Evolutionary conservation across 1,139 yeast species (phyloP).

Genomic region (Debaryomycetaceae sp.): DNA sequence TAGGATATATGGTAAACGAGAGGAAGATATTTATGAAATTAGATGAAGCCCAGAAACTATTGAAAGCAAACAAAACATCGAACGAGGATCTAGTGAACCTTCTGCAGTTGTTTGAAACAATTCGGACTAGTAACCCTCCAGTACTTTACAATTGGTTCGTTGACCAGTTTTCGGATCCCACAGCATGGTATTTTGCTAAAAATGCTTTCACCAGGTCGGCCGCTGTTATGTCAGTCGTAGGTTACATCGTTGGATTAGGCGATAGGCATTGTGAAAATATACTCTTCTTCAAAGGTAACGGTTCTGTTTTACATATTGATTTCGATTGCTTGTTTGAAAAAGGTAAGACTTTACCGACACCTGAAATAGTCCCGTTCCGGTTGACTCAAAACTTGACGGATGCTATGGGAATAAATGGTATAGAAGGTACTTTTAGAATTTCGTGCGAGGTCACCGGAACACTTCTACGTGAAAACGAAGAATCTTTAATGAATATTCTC

Average conservation of each 20-base stretch:
- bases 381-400: slow-evolving; percentile 84
- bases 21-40: slow-evolving; percentile 30
- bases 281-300: slow-evolving; percentile 66
- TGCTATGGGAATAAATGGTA: slow-evolving; percentile 87
- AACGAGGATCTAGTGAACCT: slow-evolving; percentile 17
- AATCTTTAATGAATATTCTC: slow-evolving; percentile 83
- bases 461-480: slow-evolving; percentile 74
- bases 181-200: slow-evolving; percentile 80
- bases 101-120: slow-evolving; percentile 25
- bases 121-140: slow-evolving; percentile 55
- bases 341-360: slow-evolving; percentile 66
- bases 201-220: slow-evolving; percentile 71
- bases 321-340: slow-evolving; percentile 94
- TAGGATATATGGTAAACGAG: slow-evolving; percentile 30
- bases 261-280: slow-evolving; percentile 96
- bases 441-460: slow-evolving; percentile 83
- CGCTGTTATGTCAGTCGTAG: slow-evolving; percentile 98
- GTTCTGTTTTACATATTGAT: slow-evolving; percentile 88
- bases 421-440: slow-evolving; percentile 85
- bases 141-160: slow-evolving; percentile 85
- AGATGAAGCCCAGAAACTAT: slow-evolving; percentile 38
- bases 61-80: slow-evolving; percentile 19
- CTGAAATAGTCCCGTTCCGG: slow-evolving; percentile 93
- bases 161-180: slow-evolving; percentile 86
- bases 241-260: slow-evolving; percentile 86